Percentiles rank a stretch among this genome's conserved stretches.
phyloP scores from a whole-genome alignment of 352 stramenopile species.

The Heterotrichella gracilis region DNA sequence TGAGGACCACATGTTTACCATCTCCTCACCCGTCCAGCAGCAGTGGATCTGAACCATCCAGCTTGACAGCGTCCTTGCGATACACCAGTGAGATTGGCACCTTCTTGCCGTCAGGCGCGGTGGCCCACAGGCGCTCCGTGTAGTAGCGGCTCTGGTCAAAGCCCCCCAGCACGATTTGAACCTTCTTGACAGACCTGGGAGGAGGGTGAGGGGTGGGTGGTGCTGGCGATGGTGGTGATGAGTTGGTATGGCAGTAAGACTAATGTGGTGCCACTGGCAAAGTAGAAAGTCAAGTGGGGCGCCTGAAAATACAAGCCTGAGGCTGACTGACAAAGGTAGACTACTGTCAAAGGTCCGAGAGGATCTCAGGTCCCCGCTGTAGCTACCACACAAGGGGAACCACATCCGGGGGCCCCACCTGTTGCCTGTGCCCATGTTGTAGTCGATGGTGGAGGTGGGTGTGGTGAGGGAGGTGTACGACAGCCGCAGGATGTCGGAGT shows the following conservation, averaged over 20 bases:
- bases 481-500: constrained; percentile 46
- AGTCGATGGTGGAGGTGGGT: constrained; percentile 42
- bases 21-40: too few relatives aligned
- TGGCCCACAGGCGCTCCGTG: neutral
- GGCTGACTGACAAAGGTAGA: too few relatives aligned
- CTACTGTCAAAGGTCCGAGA: constrained; percentile 59
- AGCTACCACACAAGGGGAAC: constrained; percentile 24
- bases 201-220: too few relatives aligned
- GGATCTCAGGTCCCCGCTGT: constrained; percentile 54
- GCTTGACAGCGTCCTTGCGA: constrained; percentile 22
- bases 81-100: constrained; percentile 38
- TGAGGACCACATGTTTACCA: too few relatives aligned
- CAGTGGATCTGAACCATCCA: neutral
- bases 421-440: constrained; percentile 32
- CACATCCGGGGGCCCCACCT: neutral
- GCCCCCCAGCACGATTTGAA: constrained; percentile 31
- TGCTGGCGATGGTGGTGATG: too few relatives aligned
- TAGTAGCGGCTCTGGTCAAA: neutral
- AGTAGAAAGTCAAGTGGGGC: too few relatives aligned
- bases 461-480: constrained; percentile 63
- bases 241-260: too few relatives aligned
- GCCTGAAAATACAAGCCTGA: too few relatives aligned
- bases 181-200: too few relatives aligned
- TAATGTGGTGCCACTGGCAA: too few relatives aligned
- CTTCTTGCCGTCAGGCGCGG: constrained; percentile 40